A percentile compares a stretch with the other conserved stretches of the same genome.
Evolutionary conservation across 805 yeast genomes (phyloP).

Genomic region (Lipomyces sp.): DNA sequence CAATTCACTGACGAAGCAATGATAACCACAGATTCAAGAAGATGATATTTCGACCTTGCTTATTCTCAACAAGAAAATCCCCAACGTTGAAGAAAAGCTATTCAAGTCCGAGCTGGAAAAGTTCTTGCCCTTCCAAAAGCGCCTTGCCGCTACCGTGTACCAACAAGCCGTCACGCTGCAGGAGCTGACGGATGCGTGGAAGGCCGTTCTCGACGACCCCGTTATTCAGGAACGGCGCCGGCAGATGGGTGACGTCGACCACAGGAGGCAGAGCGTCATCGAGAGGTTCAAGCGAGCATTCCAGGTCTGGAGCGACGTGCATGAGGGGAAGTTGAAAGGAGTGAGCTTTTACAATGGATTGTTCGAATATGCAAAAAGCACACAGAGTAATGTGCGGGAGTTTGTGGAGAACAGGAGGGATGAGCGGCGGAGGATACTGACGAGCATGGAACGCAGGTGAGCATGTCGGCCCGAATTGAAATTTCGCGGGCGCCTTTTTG

Average conservation of each 20-base stretch:
- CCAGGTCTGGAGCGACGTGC: conserved; percentile 56
- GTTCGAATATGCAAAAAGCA: conserved; percentile 38
- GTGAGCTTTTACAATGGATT: conserved; percentile 58
- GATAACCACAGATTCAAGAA: conserved; percentile 42
- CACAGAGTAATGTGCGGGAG: conserved; percentile 34
- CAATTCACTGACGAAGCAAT: not conserved
- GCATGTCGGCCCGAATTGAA: no score
- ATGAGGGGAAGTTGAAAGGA: conserved; percentile 61
- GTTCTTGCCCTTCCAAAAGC: conserved; percentile 62
- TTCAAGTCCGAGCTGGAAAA: conserved; percentile 74
- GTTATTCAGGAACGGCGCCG: conserved; percentile 44
- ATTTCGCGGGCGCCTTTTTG: no score
- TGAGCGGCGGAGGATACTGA: conserved; percentile 29
- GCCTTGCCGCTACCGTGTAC: conserved; percentile 65
- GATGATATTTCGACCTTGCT: conserved; percentile 83
- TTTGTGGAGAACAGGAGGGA: conserved; percentile 36
- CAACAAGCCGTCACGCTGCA: conserved; percentile 55
- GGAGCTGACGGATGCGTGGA: conserved; percentile 49
- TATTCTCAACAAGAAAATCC: conserved; percentile 58
- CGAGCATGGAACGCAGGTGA: conserved; percentile 7
- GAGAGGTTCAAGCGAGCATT: conserved; percentile 49
- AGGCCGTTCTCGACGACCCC: conserved; percentile 45
- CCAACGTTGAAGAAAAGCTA: conserved; percentile 53
- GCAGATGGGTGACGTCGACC: conserved; percentile 38
- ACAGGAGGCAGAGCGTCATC: conserved; percentile 40